Evolutionary conservation across 192 early-diverging fungal species (phyloP).

Genomic region (Ramicandelaber brevisporus): DNA sequence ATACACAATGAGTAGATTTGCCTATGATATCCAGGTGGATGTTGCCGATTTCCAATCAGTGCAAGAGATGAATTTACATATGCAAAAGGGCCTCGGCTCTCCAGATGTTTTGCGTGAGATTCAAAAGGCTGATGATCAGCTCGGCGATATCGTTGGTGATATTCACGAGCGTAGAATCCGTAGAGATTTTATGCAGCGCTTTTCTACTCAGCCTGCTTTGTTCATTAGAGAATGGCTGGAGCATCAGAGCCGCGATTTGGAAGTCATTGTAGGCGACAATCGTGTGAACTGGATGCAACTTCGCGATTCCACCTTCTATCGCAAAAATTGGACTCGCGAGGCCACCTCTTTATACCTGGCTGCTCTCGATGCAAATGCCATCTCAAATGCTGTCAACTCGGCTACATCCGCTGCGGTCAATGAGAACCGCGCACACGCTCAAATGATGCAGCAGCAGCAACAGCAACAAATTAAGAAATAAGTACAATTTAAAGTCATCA

Average conservation of each 20-base stretch:
- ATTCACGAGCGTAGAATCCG: conserved; percentile 77
- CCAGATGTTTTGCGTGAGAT: conserved; percentile 31
- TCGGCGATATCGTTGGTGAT: conserved; percentile 50
- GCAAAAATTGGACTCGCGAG: too few relatives aligned
- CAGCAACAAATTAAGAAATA: too few relatives aligned
- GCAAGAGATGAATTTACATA: conserved; percentile 5
- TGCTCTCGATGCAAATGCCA: too few relatives aligned
- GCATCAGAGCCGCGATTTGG: conserved; percentile 77
- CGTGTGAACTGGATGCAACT: too few relatives aligned
- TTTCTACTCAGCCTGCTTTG: conserved; percentile 59
- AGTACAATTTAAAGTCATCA: too few relatives aligned
- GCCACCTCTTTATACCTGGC: too few relatives aligned
- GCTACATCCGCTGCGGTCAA: too few relatives aligned
- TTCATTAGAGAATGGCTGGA: conserved; percentile 86
- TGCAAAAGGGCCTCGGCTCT: conserved; percentile 13
- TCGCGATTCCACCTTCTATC: too few relatives aligned
- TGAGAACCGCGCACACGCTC: too few relatives aligned
- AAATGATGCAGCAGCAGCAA: too few relatives aligned
- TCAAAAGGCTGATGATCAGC: conserved; percentile 15
- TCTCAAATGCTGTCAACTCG: too few relatives aligned
- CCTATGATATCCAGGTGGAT: conserved; percentile 84
- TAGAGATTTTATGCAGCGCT: conserved; percentile 77
- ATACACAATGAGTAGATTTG: conserved; percentile 42
- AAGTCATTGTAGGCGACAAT: conserved; percentile 30
- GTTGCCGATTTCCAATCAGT: conserved; percentile 51